phyloP scores from a whole-genome alignment of 2,329 filamentous ascomycete species.

The Sclerotinia glacialis region DNA sequence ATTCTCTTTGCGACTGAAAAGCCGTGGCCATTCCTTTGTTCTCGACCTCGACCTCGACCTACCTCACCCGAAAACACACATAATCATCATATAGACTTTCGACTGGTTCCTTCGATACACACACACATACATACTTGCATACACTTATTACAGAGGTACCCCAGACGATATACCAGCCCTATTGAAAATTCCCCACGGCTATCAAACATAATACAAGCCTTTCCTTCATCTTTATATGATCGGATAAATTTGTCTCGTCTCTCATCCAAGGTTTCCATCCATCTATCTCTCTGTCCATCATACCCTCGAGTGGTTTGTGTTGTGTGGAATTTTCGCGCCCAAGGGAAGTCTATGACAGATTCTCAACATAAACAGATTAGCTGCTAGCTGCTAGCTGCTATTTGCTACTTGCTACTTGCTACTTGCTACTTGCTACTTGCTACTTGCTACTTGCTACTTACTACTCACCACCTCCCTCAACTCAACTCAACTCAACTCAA shows the following conservation, averaged over 20 bases:
- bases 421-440: no score
- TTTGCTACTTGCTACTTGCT: no score
- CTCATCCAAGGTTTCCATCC: not conserved
- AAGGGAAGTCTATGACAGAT: not conserved
- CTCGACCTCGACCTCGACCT: not conserved
- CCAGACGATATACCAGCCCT: not conserved
- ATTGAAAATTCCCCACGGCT: conserved; percentile 2
- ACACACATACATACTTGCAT: not conserved
- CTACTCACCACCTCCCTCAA: not conserved
- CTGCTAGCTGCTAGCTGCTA: no score
- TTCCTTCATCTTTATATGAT: not conserved
- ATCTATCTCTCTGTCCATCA: not conserved
- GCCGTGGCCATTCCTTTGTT: conserved; percentile 20
- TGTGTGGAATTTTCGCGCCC: not conserved
- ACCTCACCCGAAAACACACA: no score
- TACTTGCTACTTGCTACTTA: no score
- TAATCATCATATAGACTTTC: no score
- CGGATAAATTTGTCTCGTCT: not conserved
- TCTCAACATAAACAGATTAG: not conserved
- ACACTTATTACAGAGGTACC: not conserved
- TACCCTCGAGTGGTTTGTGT: not conserved
- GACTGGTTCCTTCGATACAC: not conserved
- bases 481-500: not conserved
- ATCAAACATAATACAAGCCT: not conserved
- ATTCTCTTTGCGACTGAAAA: conserved; percentile 10